These are phyloP conservation scores for Talaromyces ruber DNA, from an alignment of 495 filamentous ascomycete species.

Conservation along the genomic window DNA sequence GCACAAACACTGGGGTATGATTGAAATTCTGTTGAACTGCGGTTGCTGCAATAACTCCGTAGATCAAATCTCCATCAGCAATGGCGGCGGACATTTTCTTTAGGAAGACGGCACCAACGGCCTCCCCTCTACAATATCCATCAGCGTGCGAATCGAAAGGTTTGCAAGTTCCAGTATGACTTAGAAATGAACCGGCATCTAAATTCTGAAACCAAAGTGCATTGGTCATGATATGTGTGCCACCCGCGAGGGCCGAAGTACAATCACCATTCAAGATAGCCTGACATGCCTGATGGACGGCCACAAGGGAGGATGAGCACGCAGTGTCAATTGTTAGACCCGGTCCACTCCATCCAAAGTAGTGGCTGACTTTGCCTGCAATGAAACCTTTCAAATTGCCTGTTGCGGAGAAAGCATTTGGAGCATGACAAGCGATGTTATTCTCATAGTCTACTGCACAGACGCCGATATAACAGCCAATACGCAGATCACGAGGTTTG, in stretches of 20 bases:
- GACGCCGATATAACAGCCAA: conserved; percentile 29
- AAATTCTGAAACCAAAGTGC: conserved; percentile 23
- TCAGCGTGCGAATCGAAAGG: conserved; percentile 39
- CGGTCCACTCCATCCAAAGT: conserved; percentile 43
- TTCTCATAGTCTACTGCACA: conserved; percentile 26
- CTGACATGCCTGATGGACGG: conserved; percentile 29
- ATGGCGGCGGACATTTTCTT: conserved; percentile 57
- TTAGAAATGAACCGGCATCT: conserved; percentile 27
- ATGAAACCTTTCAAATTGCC: conserved; percentile 26
- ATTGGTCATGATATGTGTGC: conserved; percentile 23
- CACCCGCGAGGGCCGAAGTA: conserved; percentile 19
- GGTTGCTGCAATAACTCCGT: conserved; percentile 52
- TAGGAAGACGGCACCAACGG: conserved; percentile 53
- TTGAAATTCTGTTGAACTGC: conserved; percentile 61
- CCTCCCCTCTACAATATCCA: conserved; percentile 50
- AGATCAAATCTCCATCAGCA: conserved; percentile 51
- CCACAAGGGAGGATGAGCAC: conserved; percentile 40
- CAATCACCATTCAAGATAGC: conserved; percentile 9
- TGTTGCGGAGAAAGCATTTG: conserved; percentile 28
- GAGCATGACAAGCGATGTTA: conserved; percentile 24
- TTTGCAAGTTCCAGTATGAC: conserved; percentile 50
- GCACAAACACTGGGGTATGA: conserved; percentile 60
- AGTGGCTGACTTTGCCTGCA: conserved; percentile 26
- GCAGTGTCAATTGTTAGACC: conserved; percentile 40
- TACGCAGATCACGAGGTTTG: conserved; percentile 22